Conservation (phyloP, 179 eudicot genomes). For the Beta lomatogona region DNA sequence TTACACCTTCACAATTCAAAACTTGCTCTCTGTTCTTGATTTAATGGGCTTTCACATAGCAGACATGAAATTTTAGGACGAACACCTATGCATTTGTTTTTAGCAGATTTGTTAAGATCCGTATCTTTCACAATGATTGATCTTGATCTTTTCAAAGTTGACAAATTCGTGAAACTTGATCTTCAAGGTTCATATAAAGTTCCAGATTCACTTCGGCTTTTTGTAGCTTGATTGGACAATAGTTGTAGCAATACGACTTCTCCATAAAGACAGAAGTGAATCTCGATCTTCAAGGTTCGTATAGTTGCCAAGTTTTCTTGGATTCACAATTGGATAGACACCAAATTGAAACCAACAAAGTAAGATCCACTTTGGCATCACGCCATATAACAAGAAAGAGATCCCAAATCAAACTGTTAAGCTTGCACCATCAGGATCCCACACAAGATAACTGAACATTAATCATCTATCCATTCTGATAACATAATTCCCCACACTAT, state of each 20-base stretch:
- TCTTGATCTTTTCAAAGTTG: too few relatives aligned
- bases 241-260: neutral
- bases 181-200: neutral
- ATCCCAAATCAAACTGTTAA: neutral
- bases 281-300: neutral
- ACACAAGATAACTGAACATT: neutral
- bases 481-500: neutral
- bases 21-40: neutral
- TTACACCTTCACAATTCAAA: neutral
- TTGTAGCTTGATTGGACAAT: neutral
- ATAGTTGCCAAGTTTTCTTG: neutral
- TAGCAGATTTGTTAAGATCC: neutral
- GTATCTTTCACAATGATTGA: neutral
- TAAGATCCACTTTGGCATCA: neutral
- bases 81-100: neutral
- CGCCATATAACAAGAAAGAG: neutral
- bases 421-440: neutral
- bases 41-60: neutral
- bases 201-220: neutral
- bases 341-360: neutral
- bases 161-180: too few relatives aligned
- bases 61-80: neutral
- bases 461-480: neutral
- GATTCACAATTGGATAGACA: neutral
- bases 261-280: neutral